Evolutionary conservation across 352 stramenopile genomes (phyloP).

Genomic region (Aphanomyces invadans): DNA sequence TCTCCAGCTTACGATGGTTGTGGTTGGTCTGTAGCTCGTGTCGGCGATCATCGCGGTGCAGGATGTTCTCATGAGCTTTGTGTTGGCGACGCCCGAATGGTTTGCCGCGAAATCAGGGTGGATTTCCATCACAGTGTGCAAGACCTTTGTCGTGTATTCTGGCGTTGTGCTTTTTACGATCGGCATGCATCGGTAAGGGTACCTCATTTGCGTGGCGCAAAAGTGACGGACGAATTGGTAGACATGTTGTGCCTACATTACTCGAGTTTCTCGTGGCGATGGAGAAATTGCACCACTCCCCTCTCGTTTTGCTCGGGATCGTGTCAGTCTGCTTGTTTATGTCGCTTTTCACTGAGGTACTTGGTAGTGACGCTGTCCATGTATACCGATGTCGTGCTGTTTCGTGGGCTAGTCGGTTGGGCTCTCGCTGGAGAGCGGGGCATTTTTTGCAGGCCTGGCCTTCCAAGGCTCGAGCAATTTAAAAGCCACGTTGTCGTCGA

Average conservation of each 20-base stretch:
- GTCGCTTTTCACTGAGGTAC: slow-evolving; percentile 69
- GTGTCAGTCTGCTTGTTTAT: slow-evolving; percentile 81
- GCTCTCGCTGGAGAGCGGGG: slow-evolving; percentile 73
- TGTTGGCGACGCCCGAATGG: slow-evolving; percentile 74
- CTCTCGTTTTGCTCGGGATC: slow-evolving; percentile 69
- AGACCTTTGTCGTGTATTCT: slow-evolving; percentile 60
- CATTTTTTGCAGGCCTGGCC: slow-evolving; percentile 70
- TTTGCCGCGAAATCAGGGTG: slow-evolving; percentile 58
- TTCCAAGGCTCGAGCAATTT: slow-evolving; percentile 61
- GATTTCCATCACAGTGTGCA: slow-evolving; percentile 61
- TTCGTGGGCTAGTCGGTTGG: slow-evolving; percentile 49
- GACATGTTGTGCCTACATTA: slow-evolving; percentile 45
- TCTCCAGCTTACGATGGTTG: too few species aligned
- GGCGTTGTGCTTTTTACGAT: slow-evolving; percentile 59
- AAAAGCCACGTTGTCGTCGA: slow-evolving; percentile 69
- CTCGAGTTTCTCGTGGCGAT: slow-evolving; percentile 66
- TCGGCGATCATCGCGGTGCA: slow-evolving; percentile 81
- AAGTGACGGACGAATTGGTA: too few species aligned
- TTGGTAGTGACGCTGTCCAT: background rate
- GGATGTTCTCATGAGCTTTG: slow-evolving; percentile 83
- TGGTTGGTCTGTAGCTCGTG: slow-evolving; percentile 70
- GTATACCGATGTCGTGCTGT: background rate
- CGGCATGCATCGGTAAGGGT: slow-evolving; percentile 50
- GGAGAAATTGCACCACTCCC: slow-evolving; percentile 75
- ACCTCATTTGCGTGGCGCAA: background rate